These are phyloP conservation scores for Sugiyamaella pinicola DNA, from an alignment of 1,139 yeast genomes.

Conservation along the genomic window DNA sequence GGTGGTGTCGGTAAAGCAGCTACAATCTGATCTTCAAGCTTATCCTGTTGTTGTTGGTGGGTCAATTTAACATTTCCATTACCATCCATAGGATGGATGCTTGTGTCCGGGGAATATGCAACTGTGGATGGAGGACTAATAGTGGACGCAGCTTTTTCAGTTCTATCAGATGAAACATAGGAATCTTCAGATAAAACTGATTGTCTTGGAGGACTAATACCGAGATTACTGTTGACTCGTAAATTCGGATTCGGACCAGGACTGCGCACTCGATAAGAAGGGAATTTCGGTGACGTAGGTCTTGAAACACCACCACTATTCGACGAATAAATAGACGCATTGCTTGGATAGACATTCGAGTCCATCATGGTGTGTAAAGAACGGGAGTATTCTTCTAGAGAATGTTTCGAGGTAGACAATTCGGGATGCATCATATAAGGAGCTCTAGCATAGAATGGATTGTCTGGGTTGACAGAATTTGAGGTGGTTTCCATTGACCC, in stretches of 20 bases:
- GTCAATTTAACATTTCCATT: not conserved
- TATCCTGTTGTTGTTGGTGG: not conserved
- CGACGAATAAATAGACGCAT: conserved; percentile 27
- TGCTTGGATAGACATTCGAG: conserved; percentile 25
- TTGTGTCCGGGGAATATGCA: conserved; percentile 16
- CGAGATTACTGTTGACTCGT: not conserved
- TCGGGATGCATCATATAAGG: conserved; percentile 32
- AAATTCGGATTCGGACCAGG: not conserved
- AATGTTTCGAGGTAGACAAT: conserved; percentile 29
- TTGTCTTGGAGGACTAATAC: conserved; percentile 1
- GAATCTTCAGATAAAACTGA: conserved; percentile 12
- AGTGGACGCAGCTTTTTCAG: conserved; percentile 15
- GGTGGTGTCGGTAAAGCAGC: conserved; percentile 13
- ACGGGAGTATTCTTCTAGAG: conserved; percentile 34
- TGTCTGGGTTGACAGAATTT: conserved; percentile 19
- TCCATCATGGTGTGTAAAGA: conserved; percentile 30
- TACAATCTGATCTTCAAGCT: conserved; percentile 3
- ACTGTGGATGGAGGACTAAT: conserved; percentile 23
- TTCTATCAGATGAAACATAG: conserved; percentile 17
- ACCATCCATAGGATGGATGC: conserved; percentile 10
- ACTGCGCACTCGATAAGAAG: conserved; percentile 7
- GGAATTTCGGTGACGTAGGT: conserved; percentile 13
- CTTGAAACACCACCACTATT: conserved; percentile 9
- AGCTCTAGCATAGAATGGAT: conserved; percentile 32
- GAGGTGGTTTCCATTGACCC: conserved; percentile 20